phyloP scores from a whole-genome alignment of 352 stramenopile genomes.

The Peronospora tabacina region DNA sequence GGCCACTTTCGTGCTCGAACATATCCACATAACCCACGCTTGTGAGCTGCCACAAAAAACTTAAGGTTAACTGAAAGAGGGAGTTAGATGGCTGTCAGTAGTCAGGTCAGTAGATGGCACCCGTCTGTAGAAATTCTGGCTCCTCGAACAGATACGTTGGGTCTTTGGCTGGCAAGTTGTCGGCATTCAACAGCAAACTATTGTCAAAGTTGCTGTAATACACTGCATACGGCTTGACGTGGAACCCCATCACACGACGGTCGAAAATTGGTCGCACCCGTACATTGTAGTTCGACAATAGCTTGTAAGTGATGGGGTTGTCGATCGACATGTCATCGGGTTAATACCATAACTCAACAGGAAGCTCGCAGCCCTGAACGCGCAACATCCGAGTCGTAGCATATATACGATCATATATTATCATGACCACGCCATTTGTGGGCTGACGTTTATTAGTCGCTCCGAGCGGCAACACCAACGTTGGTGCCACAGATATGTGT shows the following conservation, averaged over 20 bases:
- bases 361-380: slow-evolving; percentile 64
- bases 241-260: slow-evolving; percentile 58
- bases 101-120: slow-evolving; percentile 83
- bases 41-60: slow-evolving; percentile 69
- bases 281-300: slow-evolving; percentile 66
- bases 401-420: slow-evolving; percentile 83
- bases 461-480: slow-evolving; percentile 47
- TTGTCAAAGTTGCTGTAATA: slow-evolving; percentile 86
- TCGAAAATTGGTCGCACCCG: slow-evolving; percentile 78
- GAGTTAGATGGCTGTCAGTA: slow-evolving; percentile 80
- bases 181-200: slow-evolving; percentile 69
- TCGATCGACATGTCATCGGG: slow-evolving; percentile 82
- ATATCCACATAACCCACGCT: slow-evolving; percentile 66
- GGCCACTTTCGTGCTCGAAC: slow-evolving; percentile 83
- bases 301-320: slow-evolving; percentile 64
- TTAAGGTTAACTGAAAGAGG: slow-evolving; percentile 71
- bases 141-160: slow-evolving; percentile 82
- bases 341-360: slow-evolving; percentile 81
- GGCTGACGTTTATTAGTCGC: slow-evolving; percentile 40
- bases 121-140: slow-evolving; percentile 58
- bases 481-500: slow-evolving; percentile 57
- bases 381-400: slow-evolving; percentile 72
- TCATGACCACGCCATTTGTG: slow-evolving; percentile 74
- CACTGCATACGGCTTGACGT: slow-evolving; percentile 78
- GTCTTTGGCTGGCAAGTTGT: slow-evolving; percentile 76